These are phyloP conservation scores for Rhizophagus sp. DNA, from an alignment of 192 early-diverging fungal species.

Conservation along the genomic window DNA sequence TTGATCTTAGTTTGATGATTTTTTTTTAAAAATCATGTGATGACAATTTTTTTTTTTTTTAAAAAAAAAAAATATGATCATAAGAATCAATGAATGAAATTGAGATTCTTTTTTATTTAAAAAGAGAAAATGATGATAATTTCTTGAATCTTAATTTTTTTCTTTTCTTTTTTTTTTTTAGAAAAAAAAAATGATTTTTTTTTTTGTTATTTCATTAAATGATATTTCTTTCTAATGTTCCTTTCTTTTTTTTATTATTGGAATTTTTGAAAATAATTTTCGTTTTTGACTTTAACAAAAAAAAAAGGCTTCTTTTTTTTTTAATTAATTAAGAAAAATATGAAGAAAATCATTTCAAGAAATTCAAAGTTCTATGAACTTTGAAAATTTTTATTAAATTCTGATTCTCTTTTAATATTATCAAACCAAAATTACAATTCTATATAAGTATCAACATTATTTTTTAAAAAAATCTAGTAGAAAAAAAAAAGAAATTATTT, in stretches of 20 bases:
- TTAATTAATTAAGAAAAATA: too few species aligned
- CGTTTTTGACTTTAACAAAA: too few species aligned
- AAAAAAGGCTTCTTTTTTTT: too few species aligned
- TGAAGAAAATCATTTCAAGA: background rate
- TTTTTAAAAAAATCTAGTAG: too few species aligned
- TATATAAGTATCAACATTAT: too few species aligned
- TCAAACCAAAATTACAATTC: too few species aligned
- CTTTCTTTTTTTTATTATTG: too few species aligned
- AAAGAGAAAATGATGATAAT: background rate
- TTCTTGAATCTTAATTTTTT: background rate
- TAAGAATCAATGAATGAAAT: background rate
- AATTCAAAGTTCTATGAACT: background rate
- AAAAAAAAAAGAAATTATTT: too few species aligned
- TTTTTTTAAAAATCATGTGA: background rate
- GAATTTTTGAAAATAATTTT: too few species aligned
- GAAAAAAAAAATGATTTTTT: too few species aligned
- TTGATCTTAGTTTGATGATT: constrained; percentile 1
- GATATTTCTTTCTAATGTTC: too few species aligned
- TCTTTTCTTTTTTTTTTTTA: background rate
- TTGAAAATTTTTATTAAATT: background rate
- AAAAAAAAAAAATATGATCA: background rate
- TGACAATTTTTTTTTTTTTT: background rate
- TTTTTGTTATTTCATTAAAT: too few species aligned
- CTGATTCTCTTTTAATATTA: background rate
- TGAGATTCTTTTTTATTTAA: background rate